Conservation (phyloP, 2,329 filamentous ascomycete species). For the Phialocephala sp. region DNA sequence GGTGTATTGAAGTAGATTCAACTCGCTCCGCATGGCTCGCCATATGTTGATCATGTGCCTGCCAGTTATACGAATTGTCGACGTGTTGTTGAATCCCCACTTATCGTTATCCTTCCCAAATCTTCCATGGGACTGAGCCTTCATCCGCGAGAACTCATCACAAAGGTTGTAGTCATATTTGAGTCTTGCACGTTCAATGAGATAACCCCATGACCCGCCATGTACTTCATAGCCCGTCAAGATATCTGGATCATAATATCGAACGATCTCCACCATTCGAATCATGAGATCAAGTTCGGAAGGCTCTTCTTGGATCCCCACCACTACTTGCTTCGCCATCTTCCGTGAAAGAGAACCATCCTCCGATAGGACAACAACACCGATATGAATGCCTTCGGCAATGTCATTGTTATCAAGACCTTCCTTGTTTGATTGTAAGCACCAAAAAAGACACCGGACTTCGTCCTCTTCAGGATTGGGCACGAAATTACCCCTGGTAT, state of each 20-base stretch:
- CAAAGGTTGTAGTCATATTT: conserved; percentile 92
- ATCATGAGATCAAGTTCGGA: conserved; percentile 86
- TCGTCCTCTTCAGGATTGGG: conserved; percentile 93
- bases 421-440: conserved; percentile 76
- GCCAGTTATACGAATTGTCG: conserved; percentile 89
- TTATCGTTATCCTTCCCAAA: conserved; percentile 86
- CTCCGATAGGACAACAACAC: conserved; percentile 74
- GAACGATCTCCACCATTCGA: conserved; percentile 85
- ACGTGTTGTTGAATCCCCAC: conserved; percentile 95
- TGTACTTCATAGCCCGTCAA: conserved; percentile 95
- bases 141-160: conserved; percentile 90
- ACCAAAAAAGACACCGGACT: conserved; percentile 89
- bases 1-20: conserved; percentile 91
- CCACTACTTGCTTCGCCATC: conserved; percentile 64
- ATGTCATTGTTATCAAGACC: conserved; percentile 55
- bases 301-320: conserved; percentile 74
- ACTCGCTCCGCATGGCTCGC: conserved; percentile 91
- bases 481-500: conserved; percentile 78
- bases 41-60: conserved; percentile 97
- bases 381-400: conserved; percentile 61
- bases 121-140: conserved; percentile 78
- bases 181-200: conserved; percentile 85
- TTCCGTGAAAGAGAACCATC: conserved; percentile 62
- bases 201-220: conserved; percentile 90
- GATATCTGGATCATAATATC: conserved; percentile 85